A percentile compares a stretch with the other conserved stretches of the same genome.
Conservation (phyloP, 2,329 filamentous ascomycete species). For the Rhinocladiella mackenziei region DNA sequence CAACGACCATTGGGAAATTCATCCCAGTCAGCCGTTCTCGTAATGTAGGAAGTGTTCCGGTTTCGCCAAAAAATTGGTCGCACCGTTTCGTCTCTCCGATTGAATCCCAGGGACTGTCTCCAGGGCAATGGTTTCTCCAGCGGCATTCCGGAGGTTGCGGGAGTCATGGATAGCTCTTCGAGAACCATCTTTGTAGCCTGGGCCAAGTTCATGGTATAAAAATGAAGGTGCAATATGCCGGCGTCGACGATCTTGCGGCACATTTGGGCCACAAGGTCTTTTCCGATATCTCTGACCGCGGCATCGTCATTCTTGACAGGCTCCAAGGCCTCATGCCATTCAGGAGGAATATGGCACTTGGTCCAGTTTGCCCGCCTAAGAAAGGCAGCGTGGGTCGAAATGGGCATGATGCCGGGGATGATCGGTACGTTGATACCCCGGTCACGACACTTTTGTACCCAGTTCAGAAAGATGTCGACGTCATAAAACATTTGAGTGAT, state of each 20-base stretch:
- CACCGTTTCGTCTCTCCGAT: constrained; percentile 87
- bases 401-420: constrained; percentile 85
- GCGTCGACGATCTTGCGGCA: constrained; percentile 78
- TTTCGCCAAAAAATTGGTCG: constrained; percentile 99
- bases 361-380: constrained; percentile 86
- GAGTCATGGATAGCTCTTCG: constrained; percentile 79
- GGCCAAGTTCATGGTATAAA: constrained; percentile 99
- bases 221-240: constrained; percentile 86
- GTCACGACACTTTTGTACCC: constrained; percentile 81
- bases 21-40: constrained; percentile 96
- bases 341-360: constrained; percentile 73
- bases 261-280: constrained; percentile 80
- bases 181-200: constrained; percentile 91
- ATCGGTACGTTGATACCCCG: constrained; percentile 81
- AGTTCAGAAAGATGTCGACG: constrained; percentile 86
- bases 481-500: constrained; percentile 99
- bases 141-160: constrained; percentile 66
- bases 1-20: constrained; percentile 98
- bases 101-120: constrained; percentile 88
- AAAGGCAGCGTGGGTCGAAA: constrained; percentile 92
- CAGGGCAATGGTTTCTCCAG: constrained; percentile 89
- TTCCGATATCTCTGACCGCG: constrained; percentile 84
- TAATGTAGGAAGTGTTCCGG: constrained; percentile 89
- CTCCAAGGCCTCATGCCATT: constrained; percentile 78
- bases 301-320: constrained; percentile 96